A percentile compares a stretch with the other conserved stretches of the same genome.
phyloP scores from a whole-genome alignment of 2,329 filamentous ascomycete genomes.

The Cercospora zeae-maydis region DNA sequence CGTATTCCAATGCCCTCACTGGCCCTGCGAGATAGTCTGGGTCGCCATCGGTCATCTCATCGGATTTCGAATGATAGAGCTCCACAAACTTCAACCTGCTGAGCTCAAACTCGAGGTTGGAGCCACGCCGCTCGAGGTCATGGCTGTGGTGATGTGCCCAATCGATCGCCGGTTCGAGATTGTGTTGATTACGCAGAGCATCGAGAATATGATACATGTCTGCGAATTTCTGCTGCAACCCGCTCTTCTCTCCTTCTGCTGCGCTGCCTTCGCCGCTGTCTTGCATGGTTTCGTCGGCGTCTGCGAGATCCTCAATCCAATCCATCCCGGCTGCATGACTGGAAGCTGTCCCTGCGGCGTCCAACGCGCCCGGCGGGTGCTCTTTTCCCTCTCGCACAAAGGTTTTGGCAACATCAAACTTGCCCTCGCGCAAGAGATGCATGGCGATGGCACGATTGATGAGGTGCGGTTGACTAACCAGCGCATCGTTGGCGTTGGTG shows the following conservation, averaged over 20 bases:
- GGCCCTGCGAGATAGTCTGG: conserved; percentile 51
- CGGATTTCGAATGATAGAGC: conserved; percentile 60
- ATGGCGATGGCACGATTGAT: conserved; percentile 94
- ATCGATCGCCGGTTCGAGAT: conserved; percentile 77
- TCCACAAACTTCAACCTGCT: conserved; percentile 85
- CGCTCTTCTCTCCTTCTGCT: conserved; percentile 19
- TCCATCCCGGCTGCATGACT: conserved; percentile 16
- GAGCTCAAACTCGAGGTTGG: conserved; percentile 92
- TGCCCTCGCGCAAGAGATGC: conserved; percentile 91
- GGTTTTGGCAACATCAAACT: conserved; percentile 81
- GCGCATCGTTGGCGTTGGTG: conserved; percentile 73
- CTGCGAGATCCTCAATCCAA: conserved; percentile 26
- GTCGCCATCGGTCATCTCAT: conserved; percentile 45
- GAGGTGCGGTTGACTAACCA: conserved; percentile 69
- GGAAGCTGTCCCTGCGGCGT: conserved; percentile 9
- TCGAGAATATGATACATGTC: conserved; percentile 89
- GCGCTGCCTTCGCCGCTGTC: conserved; percentile 20
- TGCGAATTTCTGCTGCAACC: conserved; percentile 75
- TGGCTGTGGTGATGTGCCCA: conserved; percentile 74
- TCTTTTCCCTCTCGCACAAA: conserved; percentile 66
- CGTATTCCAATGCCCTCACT: conserved; percentile 69
- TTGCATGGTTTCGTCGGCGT: conserved; percentile 22
- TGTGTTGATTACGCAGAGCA: conserved; percentile 65
- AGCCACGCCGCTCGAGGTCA: conserved; percentile 74
- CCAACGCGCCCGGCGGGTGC: background rate